Evolutionary conservation across 768 basidiomycete genomes (phyloP).

Genomic region (Calvatia gigantea): DNA sequence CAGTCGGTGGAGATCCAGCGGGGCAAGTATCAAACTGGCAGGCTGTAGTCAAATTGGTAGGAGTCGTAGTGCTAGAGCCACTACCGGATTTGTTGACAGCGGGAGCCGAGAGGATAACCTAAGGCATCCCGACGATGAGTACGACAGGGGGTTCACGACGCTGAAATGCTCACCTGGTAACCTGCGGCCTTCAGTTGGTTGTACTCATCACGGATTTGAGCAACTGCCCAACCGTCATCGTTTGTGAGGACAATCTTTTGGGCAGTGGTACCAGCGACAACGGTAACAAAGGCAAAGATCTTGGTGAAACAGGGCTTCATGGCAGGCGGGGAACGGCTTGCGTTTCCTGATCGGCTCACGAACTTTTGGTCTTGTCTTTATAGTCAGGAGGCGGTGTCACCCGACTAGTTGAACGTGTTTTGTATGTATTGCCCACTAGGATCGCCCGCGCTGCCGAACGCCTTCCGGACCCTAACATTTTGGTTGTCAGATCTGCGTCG

Average conservation of each 20-base stretch:
- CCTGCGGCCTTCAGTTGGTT: slow-evolving; percentile 31
- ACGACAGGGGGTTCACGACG: not conserved
- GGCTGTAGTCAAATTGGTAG: slow-evolving; percentile 25
- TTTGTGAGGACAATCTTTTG: slow-evolving; percentile 24
- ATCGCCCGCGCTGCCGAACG: too few species aligned
- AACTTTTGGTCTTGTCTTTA: not conserved
- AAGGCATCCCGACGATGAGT: not conserved
- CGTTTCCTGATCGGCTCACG: not conserved
- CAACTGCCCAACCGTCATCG: slow-evolving; percentile 38
- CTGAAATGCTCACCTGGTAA: slow-evolving; percentile 27
- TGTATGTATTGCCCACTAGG: too few species aligned
- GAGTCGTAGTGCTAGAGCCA: slow-evolving; percentile 29
- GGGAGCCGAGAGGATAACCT: slow-evolving; percentile 43
- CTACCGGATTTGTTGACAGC: slow-evolving; percentile 40
- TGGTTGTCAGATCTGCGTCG: too few species aligned
- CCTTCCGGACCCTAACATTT: too few species aligned
- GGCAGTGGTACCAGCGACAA: slow-evolving; percentile 1
- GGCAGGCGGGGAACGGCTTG: not conserved
- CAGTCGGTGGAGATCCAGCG: slow-evolving; percentile 34
- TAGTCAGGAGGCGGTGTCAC: not conserved
- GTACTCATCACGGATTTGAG: slow-evolving; percentile 38
- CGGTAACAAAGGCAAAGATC: slow-evolving; percentile 7
- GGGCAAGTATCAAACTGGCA: slow-evolving; percentile 44
- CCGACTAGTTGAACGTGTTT: not conserved
- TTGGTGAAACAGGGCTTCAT: not conserved